phyloP scores from a whole-genome alignment of 2,329 filamentous ascomycete genomes.

The Exserohilum turcica region DNA sequence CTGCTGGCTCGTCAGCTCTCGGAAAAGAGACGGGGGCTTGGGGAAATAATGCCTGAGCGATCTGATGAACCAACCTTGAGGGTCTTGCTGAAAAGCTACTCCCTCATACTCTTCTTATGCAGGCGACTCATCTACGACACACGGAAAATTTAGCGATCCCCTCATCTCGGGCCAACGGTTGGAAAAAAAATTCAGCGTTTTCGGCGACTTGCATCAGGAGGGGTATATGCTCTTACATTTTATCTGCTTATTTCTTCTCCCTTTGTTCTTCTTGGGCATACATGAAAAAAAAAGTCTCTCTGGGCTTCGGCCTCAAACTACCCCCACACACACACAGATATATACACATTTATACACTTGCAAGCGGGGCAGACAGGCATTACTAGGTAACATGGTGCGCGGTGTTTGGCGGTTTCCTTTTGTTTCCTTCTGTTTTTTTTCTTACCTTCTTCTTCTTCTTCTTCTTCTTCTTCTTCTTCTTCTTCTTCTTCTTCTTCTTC shows the following conservation, averaged over 20 bases:
- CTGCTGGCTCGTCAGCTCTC: constrained; percentile 25
- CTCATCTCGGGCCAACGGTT: constrained; percentile 3
- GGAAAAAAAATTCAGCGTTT: constrained; percentile 16
- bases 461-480: background rate
- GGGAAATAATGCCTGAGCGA: constrained; percentile 24
- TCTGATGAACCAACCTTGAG: background rate
- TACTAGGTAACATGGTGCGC: background rate
- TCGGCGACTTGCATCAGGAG: constrained; percentile 16
- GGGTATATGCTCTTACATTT: background rate
- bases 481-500: background rate
- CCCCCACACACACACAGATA: too few species aligned
- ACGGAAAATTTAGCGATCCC: constrained; percentile 4
- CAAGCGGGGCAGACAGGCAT: background rate
- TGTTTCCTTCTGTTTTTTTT: background rate
- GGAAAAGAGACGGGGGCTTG: constrained; percentile 26
- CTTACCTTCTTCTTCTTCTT: too few species aligned
- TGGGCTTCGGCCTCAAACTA: constrained; percentile 12
- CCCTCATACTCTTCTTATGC: background rate
- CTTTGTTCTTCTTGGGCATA: constrained; percentile 13
- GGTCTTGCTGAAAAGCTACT: background rate
- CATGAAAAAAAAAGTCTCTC: constrained; percentile 14
- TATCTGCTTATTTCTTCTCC: background rate
- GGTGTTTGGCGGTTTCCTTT: background rate
- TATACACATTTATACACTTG: background rate
- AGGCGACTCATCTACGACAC: background rate